Evolutionary conservation across 495 filamentous ascomycete species (phyloP).

Genomic region (Hypoxylon lenormandii): DNA sequence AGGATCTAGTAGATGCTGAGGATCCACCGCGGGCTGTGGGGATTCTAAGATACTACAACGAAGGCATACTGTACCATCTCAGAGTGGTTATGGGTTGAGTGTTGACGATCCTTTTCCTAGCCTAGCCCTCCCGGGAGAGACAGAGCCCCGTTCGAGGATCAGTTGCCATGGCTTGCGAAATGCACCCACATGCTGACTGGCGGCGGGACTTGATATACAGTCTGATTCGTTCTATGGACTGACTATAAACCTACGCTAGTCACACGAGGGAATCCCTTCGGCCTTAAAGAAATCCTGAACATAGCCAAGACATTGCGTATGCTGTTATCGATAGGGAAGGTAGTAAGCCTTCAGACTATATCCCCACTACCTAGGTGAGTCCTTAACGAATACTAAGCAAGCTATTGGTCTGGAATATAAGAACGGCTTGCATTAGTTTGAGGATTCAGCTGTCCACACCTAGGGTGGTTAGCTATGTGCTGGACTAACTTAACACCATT

Average conservation of each 20-base stretch:
- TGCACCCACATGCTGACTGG: background rate
- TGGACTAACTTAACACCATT: background rate
- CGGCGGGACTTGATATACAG: background rate
- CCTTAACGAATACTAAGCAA: background rate
- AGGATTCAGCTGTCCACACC: background rate
- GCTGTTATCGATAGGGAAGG: conserved; percentile 14
- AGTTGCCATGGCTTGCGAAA: background rate
- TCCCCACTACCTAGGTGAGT: conserved; percentile 9
- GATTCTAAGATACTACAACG: conserved; percentile 1
- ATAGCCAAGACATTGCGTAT: background rate
- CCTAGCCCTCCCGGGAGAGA: background rate
- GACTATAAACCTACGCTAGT: conserved; percentile 12
- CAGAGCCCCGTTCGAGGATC: background rate
- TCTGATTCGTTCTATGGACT: background rate
- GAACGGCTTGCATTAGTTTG: conserved; percentile 6
- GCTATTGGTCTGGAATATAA: conserved; percentile 1
- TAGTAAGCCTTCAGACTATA: conserved; percentile 16
- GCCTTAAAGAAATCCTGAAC: background rate
- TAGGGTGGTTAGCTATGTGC: background rate
- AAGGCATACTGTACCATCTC: background rate
- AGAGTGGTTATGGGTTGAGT: background rate
- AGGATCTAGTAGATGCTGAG: background rate
- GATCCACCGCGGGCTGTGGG: background rate
- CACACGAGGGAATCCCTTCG: conserved; percentile 14
- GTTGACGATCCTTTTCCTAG: conserved; percentile 12